phyloP scores from a whole-genome alignment of 2,329 filamentous ascomycete genomes.

The Diaporthe citriasiana region DNA sequence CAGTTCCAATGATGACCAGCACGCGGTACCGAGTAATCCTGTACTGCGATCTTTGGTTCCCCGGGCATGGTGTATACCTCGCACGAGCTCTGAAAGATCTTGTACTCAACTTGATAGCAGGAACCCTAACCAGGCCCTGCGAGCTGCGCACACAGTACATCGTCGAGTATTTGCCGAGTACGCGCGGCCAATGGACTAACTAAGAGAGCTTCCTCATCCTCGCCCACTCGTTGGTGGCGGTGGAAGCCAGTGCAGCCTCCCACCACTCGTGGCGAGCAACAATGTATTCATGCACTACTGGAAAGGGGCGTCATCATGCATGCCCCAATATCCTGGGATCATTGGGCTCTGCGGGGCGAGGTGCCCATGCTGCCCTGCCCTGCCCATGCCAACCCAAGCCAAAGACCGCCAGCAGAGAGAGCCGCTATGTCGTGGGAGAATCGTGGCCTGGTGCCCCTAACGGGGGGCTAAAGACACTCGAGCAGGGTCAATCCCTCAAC shows the following conservation, averaged over 20 bases:
- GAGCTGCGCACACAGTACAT: not conserved
- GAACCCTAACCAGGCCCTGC: not conserved
- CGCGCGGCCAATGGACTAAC: not conserved
- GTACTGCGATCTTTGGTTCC: not conserved
- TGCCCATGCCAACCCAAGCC: not conserved
- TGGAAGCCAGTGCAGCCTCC: not conserved
- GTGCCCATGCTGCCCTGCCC: not conserved
- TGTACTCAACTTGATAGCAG: not conserved
- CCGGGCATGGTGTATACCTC: not conserved
- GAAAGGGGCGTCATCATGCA: conserved; percentile 8
- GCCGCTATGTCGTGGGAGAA: not conserved
- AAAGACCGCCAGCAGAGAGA: not conserved
- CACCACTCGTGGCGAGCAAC: not conserved
- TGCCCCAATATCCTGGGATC: not conserved
- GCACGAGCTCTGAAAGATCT: not conserved
- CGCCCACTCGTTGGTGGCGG: not conserved
- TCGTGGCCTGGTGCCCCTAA: no score
- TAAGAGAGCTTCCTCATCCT: not conserved
- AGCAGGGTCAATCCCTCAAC: not conserved
- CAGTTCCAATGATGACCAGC: not conserved
- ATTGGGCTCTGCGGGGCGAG: not conserved
- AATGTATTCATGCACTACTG: not conserved
- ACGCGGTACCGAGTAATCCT: not conserved
- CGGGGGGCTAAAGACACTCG: not conserved
- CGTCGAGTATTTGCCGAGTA: not conserved